phyloP scores from a whole-genome alignment of 1,139 yeast species.

The Suhomyces atakaporum region DNA sequence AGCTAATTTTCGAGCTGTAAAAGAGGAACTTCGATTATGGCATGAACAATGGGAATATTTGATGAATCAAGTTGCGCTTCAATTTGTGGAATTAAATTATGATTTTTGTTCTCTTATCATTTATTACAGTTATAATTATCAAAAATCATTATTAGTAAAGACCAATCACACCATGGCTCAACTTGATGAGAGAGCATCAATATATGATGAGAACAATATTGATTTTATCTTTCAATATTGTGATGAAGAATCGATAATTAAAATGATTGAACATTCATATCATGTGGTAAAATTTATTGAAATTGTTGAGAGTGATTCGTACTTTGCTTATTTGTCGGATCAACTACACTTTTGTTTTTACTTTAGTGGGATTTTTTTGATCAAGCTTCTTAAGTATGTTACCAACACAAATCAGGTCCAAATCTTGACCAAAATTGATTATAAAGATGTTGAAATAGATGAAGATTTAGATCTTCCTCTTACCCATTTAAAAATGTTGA shows the following conservation, averaged over 20 bases:
- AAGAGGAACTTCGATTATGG: conserved; percentile 56
- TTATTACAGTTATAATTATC: conserved; percentile 35
- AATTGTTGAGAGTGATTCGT: conserved; percentile 55
- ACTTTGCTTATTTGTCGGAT: conserved; percentile 69
- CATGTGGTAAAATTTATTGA: conserved; percentile 44
- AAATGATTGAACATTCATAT: conserved; percentile 38
- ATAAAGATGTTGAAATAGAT: conserved; percentile 1
- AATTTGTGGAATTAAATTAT: conserved; percentile 74
- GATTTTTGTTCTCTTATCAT: conserved; percentile 64
- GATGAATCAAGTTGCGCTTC: conserved; percentile 72
- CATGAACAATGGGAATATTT: conserved; percentile 70
- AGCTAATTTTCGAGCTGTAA: conserved; percentile 24
- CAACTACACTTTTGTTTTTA: conserved; percentile 63
- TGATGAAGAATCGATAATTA: conserved; percentile 23
- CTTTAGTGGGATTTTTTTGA: conserved; percentile 50
- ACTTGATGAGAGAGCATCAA: conserved; percentile 5
- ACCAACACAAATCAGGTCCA: conserved; percentile 9
- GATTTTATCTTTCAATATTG: conserved; percentile 24
- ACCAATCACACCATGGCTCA: conserved; percentile 5
- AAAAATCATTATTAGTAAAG: conserved; percentile 17
- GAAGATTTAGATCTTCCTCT: conserved; percentile 1
- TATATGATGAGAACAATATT: conserved; percentile 29
- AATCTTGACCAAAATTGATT: conserved; percentile 3
- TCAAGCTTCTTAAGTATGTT: conserved; percentile 26
- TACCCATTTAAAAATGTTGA: conserved; percentile 17